A percentile compares a stretch with the other conserved stretches of the same genome.
phyloP scores from a whole-genome alignment of 2,329 filamentous ascomycete species.

The Neodidymelliopsis sp. region DNA sequence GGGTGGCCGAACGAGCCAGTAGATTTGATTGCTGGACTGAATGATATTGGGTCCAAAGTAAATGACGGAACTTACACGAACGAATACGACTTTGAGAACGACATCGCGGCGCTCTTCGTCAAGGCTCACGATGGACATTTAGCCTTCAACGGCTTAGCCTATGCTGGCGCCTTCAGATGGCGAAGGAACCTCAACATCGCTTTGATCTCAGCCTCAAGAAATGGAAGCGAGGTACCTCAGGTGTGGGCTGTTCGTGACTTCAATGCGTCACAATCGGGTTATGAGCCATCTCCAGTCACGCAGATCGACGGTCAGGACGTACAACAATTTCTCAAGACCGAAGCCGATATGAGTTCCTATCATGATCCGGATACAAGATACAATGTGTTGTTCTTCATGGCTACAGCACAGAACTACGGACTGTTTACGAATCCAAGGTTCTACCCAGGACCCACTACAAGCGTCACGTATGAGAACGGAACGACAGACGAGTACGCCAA shows the following conservation, averaged over 20 bases:
- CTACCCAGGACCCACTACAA: conserved; percentile 41
- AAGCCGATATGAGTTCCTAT: conserved; percentile 38
- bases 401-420: conserved; percentile 40
- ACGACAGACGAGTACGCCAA: conserved; percentile 42
- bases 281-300: conserved; percentile 45
- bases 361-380: conserved; percentile 54
- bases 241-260: conserved; percentile 44
- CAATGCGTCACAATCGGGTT: conserved; percentile 32
- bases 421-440: conserved; percentile 43
- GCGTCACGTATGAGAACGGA: conserved; percentile 47
- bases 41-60: conserved; percentile 46
- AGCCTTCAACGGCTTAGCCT: conserved; percentile 46
- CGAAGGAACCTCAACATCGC: conserved; percentile 39
- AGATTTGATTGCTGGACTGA: conserved; percentile 48
- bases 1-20: conserved; percentile 49
- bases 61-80: conserved; percentile 44
- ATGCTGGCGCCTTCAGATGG: conserved; percentile 47
- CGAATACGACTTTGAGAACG: conserved; percentile 53
- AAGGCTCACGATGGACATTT: conserved; percentile 49
- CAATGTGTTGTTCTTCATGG: conserved; percentile 50
- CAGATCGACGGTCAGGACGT: conserved; percentile 50
- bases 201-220: conserved; percentile 41
- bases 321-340: conserved; percentile 43
- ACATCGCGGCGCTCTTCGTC: conserved; percentile 40
- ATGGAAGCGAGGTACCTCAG: conserved; percentile 40